Conservation (phyloP, 140 eudicot species). For the Oenanthe javanica region DNA sequence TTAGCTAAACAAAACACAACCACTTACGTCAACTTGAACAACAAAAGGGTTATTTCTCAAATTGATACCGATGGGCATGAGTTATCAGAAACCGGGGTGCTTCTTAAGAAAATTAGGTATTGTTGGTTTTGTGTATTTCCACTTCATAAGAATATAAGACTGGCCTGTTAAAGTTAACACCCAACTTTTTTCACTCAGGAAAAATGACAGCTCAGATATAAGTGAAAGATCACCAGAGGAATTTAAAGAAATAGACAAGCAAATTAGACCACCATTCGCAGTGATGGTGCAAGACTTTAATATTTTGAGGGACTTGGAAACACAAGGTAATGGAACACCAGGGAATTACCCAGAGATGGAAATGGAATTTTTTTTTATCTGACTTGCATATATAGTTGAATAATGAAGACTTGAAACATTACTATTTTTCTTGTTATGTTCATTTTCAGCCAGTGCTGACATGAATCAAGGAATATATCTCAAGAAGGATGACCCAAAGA, state of each 20-base stretch:
- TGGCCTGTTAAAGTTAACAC: conserved; percentile 4
- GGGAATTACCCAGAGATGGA: conserved; percentile 41
- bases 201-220: conserved; percentile 33
- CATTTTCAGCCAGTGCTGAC: conserved; percentile 25
- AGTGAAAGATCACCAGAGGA: conserved; percentile 27
- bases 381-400: not conserved
- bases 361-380: not conserved
- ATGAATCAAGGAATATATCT: conserved; percentile 66
- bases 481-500: conserved; percentile 90
- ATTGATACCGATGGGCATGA: conserved; percentile 32
- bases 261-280: conserved; percentile 58
- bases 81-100: conserved; percentile 32
- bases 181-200: conserved; percentile 28
- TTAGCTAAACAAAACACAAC: conserved; percentile 61
- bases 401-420: not conserved
- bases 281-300: conserved; percentile 56
- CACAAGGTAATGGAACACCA: conserved; percentile 28
- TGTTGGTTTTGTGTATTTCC: conserved; percentile 2
- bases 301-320: conserved; percentile 19
- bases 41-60: conserved; percentile 68
- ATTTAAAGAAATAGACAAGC: conserved; percentile 24
- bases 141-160: not conserved
- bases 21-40: conserved; percentile 48
- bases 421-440: not conserved
- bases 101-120: conserved; percentile 66